Evolutionary conservation across 2,329 filamentous ascomycete genomes (phyloP).

Genomic region (Decorospora gaudefroyi): DNA sequence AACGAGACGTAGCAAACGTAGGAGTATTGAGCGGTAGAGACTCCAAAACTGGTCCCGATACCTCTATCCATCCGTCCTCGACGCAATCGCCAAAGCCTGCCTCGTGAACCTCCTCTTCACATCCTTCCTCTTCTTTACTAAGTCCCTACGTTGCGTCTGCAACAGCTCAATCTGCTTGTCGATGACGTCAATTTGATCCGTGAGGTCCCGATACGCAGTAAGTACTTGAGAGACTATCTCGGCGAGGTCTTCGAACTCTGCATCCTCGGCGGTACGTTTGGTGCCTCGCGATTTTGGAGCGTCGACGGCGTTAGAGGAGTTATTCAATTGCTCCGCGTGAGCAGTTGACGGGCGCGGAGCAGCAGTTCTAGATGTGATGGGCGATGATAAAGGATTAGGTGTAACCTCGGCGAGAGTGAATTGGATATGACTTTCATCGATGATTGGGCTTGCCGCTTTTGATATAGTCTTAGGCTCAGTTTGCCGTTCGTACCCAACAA

Average conservation of each 20-base stretch:
- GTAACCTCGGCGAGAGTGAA: neutral
- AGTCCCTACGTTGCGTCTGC: neutral
- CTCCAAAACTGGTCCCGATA: too few relatives aligned
- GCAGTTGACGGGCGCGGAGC: neutral
- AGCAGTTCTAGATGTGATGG: neutral
- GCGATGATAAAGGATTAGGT: neutral
- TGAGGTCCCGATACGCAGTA: neutral
- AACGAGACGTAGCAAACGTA: too few relatives aligned
- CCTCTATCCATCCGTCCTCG: neutral
- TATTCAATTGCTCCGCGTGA: neutral
- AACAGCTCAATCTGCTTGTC: conserved; percentile 2
- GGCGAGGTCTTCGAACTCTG: conserved; percentile 5
- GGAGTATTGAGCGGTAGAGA: too few relatives aligned
- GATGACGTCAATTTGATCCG: conserved; percentile 1
- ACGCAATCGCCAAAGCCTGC: neutral
- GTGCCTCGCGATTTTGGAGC: neutral
- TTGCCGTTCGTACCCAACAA: conserved; percentile 1
- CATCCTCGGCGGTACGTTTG: conserved; percentile 12
- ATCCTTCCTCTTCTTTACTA: neutral
- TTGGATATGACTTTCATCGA: conserved; percentile 1
- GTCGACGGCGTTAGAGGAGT: neutral
- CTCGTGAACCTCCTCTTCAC: conserved; percentile 7
- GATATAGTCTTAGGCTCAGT: neutral
- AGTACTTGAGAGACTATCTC: neutral
- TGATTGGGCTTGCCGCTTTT: neutral